Evolutionary conservation across 1,139 yeast genomes (phyloP).

Genomic region (Yamadazyma mexicana): DNA sequence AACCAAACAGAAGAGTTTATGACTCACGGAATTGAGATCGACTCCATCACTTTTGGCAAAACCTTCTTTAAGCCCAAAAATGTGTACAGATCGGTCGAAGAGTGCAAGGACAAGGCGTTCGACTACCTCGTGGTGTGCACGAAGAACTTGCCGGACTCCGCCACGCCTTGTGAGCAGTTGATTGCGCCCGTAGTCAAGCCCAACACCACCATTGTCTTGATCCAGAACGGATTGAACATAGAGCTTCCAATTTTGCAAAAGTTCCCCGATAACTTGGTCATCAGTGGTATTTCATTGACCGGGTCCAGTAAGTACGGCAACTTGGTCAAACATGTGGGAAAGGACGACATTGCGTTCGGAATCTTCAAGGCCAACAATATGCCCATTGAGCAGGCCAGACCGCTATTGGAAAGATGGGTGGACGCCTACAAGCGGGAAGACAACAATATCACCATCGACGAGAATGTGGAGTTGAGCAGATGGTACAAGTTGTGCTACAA

Average conservation of each 20-base stretch:
- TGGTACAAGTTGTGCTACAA: constrained; percentile 78
- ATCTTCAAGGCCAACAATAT: constrained; percentile 35
- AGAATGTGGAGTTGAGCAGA: constrained; percentile 52
- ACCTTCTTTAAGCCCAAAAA: constrained; percentile 56
- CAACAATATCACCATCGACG: constrained; percentile 42
- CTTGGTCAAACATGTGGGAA: constrained; percentile 54
- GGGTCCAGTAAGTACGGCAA: constrained; percentile 57
- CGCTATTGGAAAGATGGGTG: constrained; percentile 42
- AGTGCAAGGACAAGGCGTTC: constrained; percentile 36
- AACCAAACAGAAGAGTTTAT: constrained; percentile 61
- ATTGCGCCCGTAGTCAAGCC: constrained; percentile 54
- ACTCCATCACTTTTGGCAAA: constrained; percentile 62
- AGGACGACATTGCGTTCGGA: constrained; percentile 58
- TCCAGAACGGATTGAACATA: constrained; percentile 77
- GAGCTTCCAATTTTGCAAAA: constrained; percentile 58
- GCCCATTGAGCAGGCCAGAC: constrained; percentile 19
- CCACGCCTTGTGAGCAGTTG: constrained; percentile 55
- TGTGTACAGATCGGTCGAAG: constrained; percentile 41
- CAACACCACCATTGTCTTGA: constrained; percentile 55
- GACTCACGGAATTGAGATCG: constrained; percentile 55
- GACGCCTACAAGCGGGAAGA: constrained; percentile 47
- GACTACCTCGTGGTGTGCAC: constrained; percentile 71
- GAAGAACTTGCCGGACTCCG: constrained; percentile 70
- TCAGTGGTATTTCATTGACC: constrained; percentile 71
- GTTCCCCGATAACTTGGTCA: constrained; percentile 57